These are phyloP conservation scores for Aspergillus ochraceoroseus DNA, from an alignment of 2,329 filamentous ascomycete genomes.

Conservation along the genomic window DNA sequence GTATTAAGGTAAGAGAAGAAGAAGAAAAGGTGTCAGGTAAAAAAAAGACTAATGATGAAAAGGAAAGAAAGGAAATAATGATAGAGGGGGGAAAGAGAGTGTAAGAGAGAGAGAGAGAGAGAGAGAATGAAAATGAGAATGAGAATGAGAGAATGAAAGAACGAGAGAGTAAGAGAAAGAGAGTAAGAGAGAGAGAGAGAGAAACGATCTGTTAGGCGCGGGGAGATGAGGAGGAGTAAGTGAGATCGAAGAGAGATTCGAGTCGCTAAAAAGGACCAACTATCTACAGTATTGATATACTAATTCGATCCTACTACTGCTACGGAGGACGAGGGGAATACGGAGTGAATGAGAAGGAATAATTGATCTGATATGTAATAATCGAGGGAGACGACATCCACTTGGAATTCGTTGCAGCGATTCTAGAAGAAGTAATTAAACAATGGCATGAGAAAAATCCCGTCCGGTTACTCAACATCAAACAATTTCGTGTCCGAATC, in stretches of 20 bases:
- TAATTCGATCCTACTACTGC: too few relatives aligned
- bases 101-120: conserved; percentile 23
- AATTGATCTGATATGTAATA: conserved; percentile 22
- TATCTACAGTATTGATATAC: too few relatives aligned
- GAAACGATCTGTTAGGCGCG: conserved; percentile 32
- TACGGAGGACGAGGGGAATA: conserved; percentile 22
- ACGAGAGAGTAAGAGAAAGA: conserved; percentile 20
- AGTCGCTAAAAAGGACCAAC: too few relatives aligned
- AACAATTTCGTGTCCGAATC: too few relatives aligned
- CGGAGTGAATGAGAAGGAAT: too few relatives aligned
- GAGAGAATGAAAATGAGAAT: too few relatives aligned
- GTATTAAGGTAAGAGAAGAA: conserved; percentile 11
- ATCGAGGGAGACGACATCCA: conserved; percentile 5
- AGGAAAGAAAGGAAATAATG: conserved; percentile 9
- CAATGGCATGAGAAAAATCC: conserved; percentile 12
- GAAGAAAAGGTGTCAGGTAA: conserved; percentile 15
- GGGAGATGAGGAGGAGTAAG: conserved; percentile 30
- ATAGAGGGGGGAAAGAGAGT: conserved; percentile 16
- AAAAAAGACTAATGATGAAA: conserved; percentile 20
- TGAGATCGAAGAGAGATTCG: too few relatives aligned
- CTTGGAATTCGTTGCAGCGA: too few relatives aligned
- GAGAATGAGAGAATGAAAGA: too few relatives aligned
- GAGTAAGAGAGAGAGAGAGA: conserved; percentile 34
- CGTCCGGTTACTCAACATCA: conserved; percentile 9
- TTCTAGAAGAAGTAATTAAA: not conserved